Base-by-base conservation (phyloP, 352 stramenopile species). In the Discostella stelligera region DNA sequence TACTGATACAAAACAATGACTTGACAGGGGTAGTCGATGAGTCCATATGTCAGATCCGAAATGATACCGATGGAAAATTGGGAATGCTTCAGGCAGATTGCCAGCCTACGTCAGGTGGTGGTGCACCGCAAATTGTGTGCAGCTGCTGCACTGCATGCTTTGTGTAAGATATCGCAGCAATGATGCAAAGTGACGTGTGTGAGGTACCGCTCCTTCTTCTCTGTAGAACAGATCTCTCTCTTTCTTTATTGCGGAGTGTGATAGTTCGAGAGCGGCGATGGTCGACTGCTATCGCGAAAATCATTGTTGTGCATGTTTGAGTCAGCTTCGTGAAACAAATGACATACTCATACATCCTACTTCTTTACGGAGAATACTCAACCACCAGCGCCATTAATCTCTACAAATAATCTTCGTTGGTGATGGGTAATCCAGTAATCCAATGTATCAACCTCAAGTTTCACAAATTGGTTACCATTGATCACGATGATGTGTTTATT, bases 111-210 rank as follows among this genome's bases (percentile, higher is more conserved):
- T 6, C 48, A 37, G 52, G 48, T 20, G 79, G 71, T 25, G 79
- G 72, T 23, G 13, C 69, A 30, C 70, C 82, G 2, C 71, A 84
- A 66, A 76, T 87, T 59, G 30, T 66, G 20, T 89, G 82, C 58
- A 66, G 48, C 65, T 89, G 82, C 64, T 89, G 82, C 41, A 79
- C 79, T 46, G 66, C 68, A 41, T 89, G 82, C 62, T 89, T 81
- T 71, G 71, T 68, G 18, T 84, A 77, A 10, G 50, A 58, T 23
- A 58, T 58, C 50, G 7, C 14, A 30, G 18, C 2, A 32, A 32
- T 32, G 27, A 32, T 32, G 27, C 27, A 32, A 32, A 32, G 5
- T 32, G 27, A 32, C 5, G 14, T 27, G 48, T 20, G 18, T 20
- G 7, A 55, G 9, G 23, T 6, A 16, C 32, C 27, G 13, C 20